Base-by-base conservation (phyloP, 768 basidiomycete genomes). In the Termitomyces eurrhizus region DNA sequence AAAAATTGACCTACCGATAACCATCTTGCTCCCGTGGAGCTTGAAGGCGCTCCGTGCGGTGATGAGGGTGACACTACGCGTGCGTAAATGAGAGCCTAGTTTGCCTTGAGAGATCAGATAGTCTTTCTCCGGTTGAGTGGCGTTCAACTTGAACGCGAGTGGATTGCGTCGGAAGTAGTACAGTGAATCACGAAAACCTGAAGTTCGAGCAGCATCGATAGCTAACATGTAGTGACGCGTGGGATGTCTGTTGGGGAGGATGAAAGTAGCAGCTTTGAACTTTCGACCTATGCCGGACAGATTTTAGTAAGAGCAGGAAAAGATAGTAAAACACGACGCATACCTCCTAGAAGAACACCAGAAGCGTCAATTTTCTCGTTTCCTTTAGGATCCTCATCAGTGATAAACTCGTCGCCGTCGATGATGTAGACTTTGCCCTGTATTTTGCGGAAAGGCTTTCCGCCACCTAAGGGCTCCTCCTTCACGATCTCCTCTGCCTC, bases 141-240 rank as follows among this genome's bases (percentile, higher is more conserved):
- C 93, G 64, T 89, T 89, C 61, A 97, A 82, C 73, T 98, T 98
- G 78, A 95, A 80, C 16, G 96, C 90, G 33, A 93, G 85, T 0
- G 86, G 85, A 64, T 96, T 97, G 7, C 94, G 84, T 3, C 97
- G 89, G 75, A 98, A 95, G 74, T 98, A 98, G 74, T 98, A 97
- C n/a, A 98, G 78, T 9, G 97, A 98, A 73, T 98, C 97, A 52
- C 94, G 85, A 75, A 94, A 98, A 4, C 97, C 97, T 21, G 93
- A 95, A 9, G 93, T 92, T 32, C 96, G 87, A 0, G 97, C 97
- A 3, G 95, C 96, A 69, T 99, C 97, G 60, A 99, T 98, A 24
- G 96, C 95, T 45, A 98, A 90, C 85, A 97, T 92, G 75, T 97
- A 99, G 62, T 85, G 80, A 49, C 89, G 83, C 32, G 91, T 83